These are phyloP conservation scores for Akanthomyces lecanii DNA, from an alignment of 2,329 filamentous ascomycete genomes.

Conservation along the genomic window DNA sequence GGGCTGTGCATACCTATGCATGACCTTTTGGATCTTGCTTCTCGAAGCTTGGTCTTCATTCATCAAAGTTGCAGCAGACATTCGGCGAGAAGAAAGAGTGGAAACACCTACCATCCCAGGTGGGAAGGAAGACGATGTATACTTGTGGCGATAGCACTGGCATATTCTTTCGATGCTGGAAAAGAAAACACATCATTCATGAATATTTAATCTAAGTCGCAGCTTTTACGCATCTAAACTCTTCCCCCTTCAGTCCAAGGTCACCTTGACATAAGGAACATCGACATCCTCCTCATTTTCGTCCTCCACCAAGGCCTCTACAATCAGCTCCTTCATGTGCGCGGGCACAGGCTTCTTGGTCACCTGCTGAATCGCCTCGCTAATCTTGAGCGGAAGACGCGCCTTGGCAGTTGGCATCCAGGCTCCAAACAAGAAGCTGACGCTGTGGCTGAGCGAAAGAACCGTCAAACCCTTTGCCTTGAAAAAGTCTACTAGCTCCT, in stretches of 20 bases:
- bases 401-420: conserved; percentile 75
- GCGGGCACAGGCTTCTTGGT: conserved; percentile 81
- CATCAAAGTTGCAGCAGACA: too few species aligned
- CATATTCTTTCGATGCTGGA: too few species aligned
- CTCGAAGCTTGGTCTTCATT: too few species aligned
- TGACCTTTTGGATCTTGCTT: too few species aligned
- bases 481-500: conserved; percentile 80
- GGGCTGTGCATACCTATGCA: too few species aligned
- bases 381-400: conserved; percentile 60
- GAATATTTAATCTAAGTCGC: neutral
- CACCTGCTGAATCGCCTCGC: conserved; percentile 73
- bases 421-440: conserved; percentile 87
- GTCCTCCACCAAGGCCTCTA: conserved; percentile 85
- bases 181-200: neutral
- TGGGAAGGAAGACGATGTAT: too few species aligned
- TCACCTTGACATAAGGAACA: conserved; percentile 71
- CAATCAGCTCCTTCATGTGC: conserved; percentile 87
- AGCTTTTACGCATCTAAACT: neutral
- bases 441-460: conserved; percentile 94
- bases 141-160: too few species aligned
- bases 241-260: neutral
- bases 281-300: conserved; percentile 81
- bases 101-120: too few species aligned
- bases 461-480: conserved; percentile 74
- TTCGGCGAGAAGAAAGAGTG: too few species aligned